Evolutionary conservation across 257 asterid genomes (phyloP).

Genomic region (Henckelia pumila): DNA sequence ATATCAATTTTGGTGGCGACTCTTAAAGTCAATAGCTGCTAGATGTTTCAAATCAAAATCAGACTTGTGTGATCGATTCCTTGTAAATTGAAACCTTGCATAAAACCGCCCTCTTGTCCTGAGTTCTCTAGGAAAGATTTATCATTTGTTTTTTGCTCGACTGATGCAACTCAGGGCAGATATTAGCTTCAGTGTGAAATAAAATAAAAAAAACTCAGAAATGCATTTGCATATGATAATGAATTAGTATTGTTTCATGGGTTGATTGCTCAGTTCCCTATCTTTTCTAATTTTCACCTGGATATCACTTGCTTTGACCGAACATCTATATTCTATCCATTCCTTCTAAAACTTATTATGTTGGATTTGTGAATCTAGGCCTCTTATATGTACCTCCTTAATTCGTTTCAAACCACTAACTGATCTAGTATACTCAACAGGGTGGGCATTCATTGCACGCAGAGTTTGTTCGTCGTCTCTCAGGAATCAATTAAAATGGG

Average conservation of each 20-base stretch:
- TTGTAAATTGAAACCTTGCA: not conserved
- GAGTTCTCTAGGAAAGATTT: no score
- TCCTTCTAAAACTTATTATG: not conserved
- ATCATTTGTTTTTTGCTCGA: no score
- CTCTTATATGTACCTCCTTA: not conserved
- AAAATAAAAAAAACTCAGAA: no score
- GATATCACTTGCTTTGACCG: no score
- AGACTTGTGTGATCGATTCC: not conserved
- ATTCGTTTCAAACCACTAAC: not conserved
- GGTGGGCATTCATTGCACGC: constrained; percentile 83
- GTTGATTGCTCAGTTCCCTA: no score
- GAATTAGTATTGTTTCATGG: not conserved
- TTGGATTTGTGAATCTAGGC: not conserved
- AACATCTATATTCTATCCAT: no score
- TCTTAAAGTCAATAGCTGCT: not conserved
- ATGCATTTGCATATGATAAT: no score
- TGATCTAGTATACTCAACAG: constrained; percentile 32
- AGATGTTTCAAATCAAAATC: not conserved
- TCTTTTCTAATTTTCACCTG: no score
- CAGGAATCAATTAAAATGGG: constrained; percentile 26
- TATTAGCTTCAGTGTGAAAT: no score
- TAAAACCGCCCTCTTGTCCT: no score
- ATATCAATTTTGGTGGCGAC: not conserved
- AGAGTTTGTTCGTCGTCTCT: constrained; percentile 55
- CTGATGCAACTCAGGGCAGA: no score